Evolutionary conservation across 1,284 basidiomycete genomes (phyloP).

Genomic region (Ganoderma boninense): DNA sequence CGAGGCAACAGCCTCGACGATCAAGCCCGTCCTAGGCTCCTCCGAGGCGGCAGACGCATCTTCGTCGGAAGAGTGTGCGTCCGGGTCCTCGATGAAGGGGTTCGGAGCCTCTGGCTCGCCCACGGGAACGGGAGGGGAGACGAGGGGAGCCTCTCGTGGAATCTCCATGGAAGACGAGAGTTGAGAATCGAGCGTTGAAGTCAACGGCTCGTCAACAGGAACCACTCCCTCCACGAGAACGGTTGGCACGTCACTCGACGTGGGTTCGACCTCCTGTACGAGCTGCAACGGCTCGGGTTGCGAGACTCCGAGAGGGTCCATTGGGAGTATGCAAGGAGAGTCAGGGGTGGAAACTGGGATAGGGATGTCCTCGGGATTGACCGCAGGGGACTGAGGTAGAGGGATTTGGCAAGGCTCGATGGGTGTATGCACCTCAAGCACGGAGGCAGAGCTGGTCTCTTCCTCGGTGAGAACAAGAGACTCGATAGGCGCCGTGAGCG

Average conservation of each 20-base stretch:
- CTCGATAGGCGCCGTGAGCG: slow-evolving; percentile 28
- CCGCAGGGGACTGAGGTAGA: slow-evolving; percentile 9
- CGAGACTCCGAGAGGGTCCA: slow-evolving; percentile 22
- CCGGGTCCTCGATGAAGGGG: slow-evolving; percentile 51
- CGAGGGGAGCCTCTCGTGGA: slow-evolving; percentile 17
- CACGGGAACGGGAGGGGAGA: slow-evolving; percentile 26
- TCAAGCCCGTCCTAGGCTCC: slow-evolving; percentile 15
- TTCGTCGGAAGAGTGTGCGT: slow-evolving; percentile 43
- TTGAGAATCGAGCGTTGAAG: slow-evolving; percentile 27
- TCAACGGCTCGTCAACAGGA: slow-evolving; percentile 15
- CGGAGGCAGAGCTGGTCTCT: not conserved
- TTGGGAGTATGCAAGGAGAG: slow-evolving; percentile 7
- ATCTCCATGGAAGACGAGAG: slow-evolving; percentile 25
- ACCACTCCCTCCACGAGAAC: not conserved
- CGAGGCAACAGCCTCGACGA: slow-evolving; percentile 31
- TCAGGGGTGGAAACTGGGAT: not conserved
- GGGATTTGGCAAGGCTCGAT: slow-evolving; percentile 9
- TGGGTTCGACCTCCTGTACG: not conserved
- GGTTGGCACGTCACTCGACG: not conserved
- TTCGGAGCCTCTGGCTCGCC: slow-evolving; percentile 59
- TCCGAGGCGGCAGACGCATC: slow-evolving; percentile 17
- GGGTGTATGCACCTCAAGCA: not conserved
- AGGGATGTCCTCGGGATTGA: slow-evolving; percentile 17
- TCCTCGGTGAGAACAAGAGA: slow-evolving; percentile 14
- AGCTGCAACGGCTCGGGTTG: not conserved